A percentile compares a stretch with the other conserved stretches of the same genome.
Conservation (phyloP, 2,329 filamentous ascomycete genomes). For the Myriangium duriaei region DNA sequence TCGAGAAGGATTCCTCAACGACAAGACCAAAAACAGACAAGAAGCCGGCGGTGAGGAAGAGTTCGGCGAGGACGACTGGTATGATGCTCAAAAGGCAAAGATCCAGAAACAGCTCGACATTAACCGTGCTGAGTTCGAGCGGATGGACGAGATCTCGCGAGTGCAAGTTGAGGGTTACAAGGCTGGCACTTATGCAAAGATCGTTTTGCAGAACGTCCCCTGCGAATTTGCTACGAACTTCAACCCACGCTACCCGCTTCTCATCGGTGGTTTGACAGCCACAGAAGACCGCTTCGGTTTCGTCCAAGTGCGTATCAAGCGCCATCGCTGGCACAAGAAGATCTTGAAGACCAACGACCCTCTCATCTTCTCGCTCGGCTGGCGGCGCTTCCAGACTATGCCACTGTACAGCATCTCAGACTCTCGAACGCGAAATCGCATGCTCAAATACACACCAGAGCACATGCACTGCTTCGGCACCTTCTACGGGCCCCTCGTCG, state of each 20-base stretch:
- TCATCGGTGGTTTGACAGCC: slow-evolving; percentile 81
- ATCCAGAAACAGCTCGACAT: slow-evolving; percentile 94
- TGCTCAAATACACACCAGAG: slow-evolving; percentile 98
- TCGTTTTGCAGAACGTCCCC: slow-evolving; percentile 79
- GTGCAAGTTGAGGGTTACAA: slow-evolving; percentile 78
- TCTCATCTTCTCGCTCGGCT: slow-evolving; percentile 90
- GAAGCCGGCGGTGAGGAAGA: slow-evolving; percentile 58
- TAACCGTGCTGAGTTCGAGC: slow-evolving; percentile 87
- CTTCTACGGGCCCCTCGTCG: slow-evolving; percentile 87
- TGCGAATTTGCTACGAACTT: slow-evolving; percentile 82
- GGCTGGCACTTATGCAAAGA: slow-evolving; percentile 84
- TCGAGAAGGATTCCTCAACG: slow-evolving; percentile 85
- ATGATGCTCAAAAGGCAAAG: slow-evolving; percentile 87
- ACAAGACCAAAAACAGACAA: slow-evolving; percentile 64
- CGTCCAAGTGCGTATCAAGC: slow-evolving; percentile 91
- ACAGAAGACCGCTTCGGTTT: slow-evolving; percentile 95
- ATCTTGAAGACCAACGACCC: slow-evolving; percentile 98
- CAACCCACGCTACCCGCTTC: slow-evolving; percentile 66
- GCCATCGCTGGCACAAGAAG: slow-evolving; percentile 97
- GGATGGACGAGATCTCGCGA: slow-evolving; percentile 72
- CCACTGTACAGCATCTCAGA: slow-evolving; percentile 94
- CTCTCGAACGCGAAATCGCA: slow-evolving; percentile 82
- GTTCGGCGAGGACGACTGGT: slow-evolving; percentile 98
- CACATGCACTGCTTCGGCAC: slow-evolving; percentile 98
- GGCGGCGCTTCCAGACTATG: slow-evolving; percentile 85